Evolutionary conservation across 768 basidiomycete species (phyloP).

Genomic region (Phylloporus arenicola): DNA sequence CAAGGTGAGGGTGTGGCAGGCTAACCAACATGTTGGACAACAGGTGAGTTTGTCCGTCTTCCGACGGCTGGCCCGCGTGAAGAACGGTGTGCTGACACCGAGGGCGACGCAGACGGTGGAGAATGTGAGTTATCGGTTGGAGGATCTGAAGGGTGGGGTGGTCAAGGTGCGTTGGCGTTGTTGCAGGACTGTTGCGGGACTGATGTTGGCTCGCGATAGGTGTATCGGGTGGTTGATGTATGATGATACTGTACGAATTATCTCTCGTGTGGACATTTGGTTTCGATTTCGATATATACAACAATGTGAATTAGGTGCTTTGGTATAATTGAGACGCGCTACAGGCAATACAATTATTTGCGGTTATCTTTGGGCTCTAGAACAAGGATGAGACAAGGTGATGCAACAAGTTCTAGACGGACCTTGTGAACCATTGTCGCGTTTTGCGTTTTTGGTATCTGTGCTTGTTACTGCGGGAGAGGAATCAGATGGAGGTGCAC

Average conservation of each 20-base stretch:
- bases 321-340: background rate
- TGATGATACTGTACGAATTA: conserved; percentile 14
- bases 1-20: conserved; percentile 81
- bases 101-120: conserved; percentile 54
- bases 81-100: conserved; percentile 32
- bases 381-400: background rate
- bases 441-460: conserved; percentile 36
- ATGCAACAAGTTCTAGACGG: background rate
- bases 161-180: conserved; percentile 52
- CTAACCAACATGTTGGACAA: conserved; percentile 79
- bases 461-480: conserved; percentile 28
- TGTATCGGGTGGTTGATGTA: conserved; percentile 38
- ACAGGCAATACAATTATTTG: background rate
- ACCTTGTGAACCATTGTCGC: conserved; percentile 4
- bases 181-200: background rate
- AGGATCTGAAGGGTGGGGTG: conserved; percentile 81
- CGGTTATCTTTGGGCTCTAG: background rate
- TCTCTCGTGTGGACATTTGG: background rate
- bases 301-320: background rate
- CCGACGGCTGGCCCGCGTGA: conserved; percentile 24
- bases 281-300: background rate
- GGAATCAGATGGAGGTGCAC: conserved; percentile 38
- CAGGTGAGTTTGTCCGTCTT: conserved; percentile 49
- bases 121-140: conserved; percentile 77
- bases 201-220: conserved; percentile 22